Percentiles rank a stretch among this genome's conserved stretches.
These are phyloP conservation scores for Podaxis sp. DNA, from an alignment of 768 basidiomycete genomes.

Conservation along the genomic window DNA sequence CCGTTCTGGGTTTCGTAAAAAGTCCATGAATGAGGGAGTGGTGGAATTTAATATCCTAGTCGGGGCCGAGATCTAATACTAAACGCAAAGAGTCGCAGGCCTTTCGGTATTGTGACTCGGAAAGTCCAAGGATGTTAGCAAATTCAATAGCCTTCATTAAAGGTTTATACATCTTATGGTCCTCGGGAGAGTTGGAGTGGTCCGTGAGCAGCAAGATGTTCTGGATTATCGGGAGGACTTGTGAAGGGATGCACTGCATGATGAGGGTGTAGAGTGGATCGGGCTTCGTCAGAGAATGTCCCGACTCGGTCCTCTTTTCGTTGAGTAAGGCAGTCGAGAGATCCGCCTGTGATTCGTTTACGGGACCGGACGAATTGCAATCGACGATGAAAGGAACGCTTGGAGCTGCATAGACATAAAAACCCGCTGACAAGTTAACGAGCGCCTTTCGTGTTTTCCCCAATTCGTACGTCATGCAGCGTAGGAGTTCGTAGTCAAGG, in stretches of 20 bases:
- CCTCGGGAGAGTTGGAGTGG: background rate
- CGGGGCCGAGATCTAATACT: background rate
- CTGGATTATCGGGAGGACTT: background rate
- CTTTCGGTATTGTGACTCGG: background rate
- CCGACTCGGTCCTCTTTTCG: background rate
- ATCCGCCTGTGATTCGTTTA: background rate
- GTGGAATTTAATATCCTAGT: background rate
- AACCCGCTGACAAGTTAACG: background rate
- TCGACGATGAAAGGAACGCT: background rate
- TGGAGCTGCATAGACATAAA: background rate
- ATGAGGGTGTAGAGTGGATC: background rate
- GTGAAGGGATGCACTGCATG: background rate
- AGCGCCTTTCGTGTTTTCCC: background rate
- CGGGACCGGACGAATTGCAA: background rate
- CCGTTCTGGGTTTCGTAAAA: background rate
- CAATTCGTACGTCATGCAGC: conserved; percentile 7
- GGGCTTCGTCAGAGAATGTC: background rate
- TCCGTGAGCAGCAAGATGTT: background rate
- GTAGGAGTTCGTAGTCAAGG: background rate
- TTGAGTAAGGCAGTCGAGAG: background rate
- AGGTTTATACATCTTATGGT: background rate
- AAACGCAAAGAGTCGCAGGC: background rate
- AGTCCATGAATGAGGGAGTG: conserved; percentile 5
- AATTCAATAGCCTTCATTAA: background rate
- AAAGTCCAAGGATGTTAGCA: background rate